These are phyloP conservation scores for Phoma herbarum DNA, from an alignment of 2,329 filamentous ascomycete genomes.

Conservation along the genomic window DNA sequence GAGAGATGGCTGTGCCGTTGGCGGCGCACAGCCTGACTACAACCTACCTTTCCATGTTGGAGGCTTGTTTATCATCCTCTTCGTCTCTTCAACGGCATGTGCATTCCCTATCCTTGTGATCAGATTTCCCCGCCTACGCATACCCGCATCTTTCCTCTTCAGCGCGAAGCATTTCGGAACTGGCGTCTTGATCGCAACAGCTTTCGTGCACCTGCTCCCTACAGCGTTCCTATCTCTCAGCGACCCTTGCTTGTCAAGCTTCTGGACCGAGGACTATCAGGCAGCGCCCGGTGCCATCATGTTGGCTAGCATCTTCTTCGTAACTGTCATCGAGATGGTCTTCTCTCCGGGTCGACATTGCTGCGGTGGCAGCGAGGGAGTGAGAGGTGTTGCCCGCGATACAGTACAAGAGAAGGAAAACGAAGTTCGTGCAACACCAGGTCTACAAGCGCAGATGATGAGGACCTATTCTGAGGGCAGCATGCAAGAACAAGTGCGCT, in stretches of 20 bases:
- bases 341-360: slow-evolving; percentile 66
- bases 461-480: slow-evolving; percentile 36
- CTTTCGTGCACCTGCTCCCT: slow-evolving; percentile 77
- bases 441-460: slow-evolving; percentile 20
- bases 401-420: slow-evolving; percentile 18
- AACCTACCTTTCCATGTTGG: slow-evolving; percentile 43
- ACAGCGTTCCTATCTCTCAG: slow-evolving; percentile 62
- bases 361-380: slow-evolving; percentile 61
- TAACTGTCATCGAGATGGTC: slow-evolving; percentile 69
- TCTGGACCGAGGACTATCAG: slow-evolving; percentile 67
- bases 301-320: slow-evolving; percentile 66
- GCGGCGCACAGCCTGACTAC: slow-evolving; percentile 37
- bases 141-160: slow-evolving; percentile 67
- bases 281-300: slow-evolving; percentile 70
- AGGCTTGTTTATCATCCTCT: slow-evolving; percentile 47
- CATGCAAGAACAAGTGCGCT: slow-evolving; percentile 36
- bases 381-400: slow-evolving; percentile 32
- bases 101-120: slow-evolving; percentile 69
- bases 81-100: slow-evolving; percentile 58
- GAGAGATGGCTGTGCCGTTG: slow-evolving; percentile 35
- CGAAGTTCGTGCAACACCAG: slow-evolving; percentile 1
- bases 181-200: slow-evolving; percentile 82
- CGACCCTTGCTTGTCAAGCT: slow-evolving; percentile 61
- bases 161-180: slow-evolving; percentile 69
- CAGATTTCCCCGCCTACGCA: slow-evolving; percentile 66